phyloP scores from a whole-genome alignment of 495 filamentous ascomycete genomes.

The Annulohypoxylon stygium region DNA sequence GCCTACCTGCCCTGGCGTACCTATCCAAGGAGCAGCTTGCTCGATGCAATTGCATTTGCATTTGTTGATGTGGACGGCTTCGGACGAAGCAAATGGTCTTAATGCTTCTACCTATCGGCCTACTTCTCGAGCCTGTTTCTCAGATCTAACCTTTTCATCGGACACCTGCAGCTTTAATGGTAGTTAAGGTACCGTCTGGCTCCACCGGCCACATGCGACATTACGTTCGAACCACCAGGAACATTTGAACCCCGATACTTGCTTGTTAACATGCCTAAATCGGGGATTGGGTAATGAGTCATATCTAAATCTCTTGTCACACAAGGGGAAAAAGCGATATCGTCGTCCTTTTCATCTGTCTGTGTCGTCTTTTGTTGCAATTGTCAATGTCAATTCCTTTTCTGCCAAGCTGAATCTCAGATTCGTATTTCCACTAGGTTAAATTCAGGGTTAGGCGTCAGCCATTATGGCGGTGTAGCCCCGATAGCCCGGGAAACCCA shows the following conservation, averaged over 20 bases:
- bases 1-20: constrained; percentile 31
- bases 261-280: constrained; percentile 39
- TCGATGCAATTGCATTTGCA: constrained; percentile 18
- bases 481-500: constrained; percentile 42
- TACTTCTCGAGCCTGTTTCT: constrained; percentile 40
- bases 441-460: constrained; percentile 39
- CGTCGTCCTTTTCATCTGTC: constrained; percentile 19
- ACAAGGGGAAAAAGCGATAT: constrained; percentile 22
- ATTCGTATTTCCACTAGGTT: constrained; percentile 31
- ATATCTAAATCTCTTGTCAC: constrained; percentile 39
- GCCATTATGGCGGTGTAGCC: constrained; percentile 50
- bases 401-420: constrained; percentile 35
- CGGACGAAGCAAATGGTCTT: constrained; percentile 22
- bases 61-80: constrained; percentile 38
- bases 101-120: constrained; percentile 29
- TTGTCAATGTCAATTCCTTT: constrained; percentile 35
- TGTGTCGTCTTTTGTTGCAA: constrained; percentile 30
- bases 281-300: constrained; percentile 37
- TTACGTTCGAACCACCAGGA: constrained; percentile 45
- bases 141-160: constrained; percentile 48
- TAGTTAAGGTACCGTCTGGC: constrained; percentile 42
- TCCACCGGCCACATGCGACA: constrained; percentile 45
- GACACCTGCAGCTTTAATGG: constrained; percentile 48
- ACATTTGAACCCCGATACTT: constrained; percentile 40
- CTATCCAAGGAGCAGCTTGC: constrained; percentile 29